Conservation (phyloP, 257 asterid genomes). For the Solanum dulcamara region DNA sequence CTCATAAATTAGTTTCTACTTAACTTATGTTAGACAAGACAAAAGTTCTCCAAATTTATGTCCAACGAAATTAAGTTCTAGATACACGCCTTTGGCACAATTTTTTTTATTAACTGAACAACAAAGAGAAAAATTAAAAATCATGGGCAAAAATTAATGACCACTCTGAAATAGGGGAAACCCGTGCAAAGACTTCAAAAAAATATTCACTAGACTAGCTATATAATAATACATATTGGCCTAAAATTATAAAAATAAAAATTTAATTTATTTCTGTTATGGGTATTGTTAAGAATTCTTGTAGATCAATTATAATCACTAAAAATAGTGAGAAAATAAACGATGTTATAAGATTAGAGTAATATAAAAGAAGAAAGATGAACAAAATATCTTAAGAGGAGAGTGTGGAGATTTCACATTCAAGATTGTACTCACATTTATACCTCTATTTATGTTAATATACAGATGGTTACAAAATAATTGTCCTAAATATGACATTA, state of each 20-base stretch:
- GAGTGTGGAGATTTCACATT: not conserved
- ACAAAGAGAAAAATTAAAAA: not conserved
- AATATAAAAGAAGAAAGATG: not conserved
- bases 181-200: not conserved
- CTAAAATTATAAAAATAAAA: not conserved
- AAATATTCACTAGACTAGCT: not conserved
- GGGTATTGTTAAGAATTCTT: not conserved
- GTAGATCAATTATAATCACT: not conserved
- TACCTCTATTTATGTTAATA: not conserved
- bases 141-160: not conserved
- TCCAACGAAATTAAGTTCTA: not conserved
- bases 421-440: no score
- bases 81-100: no score
- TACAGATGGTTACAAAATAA: not conserved
- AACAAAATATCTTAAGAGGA: not conserved
- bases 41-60: no score
- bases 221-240: not conserved
- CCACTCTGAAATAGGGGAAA: not conserved
- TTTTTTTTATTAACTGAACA: not conserved
- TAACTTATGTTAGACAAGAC: no score
- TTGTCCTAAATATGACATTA: not conserved
- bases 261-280: not conserved
- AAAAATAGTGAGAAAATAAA: no score
- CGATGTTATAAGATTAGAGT: not conserved
- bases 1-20: not conserved